Conservation (phyloP, 108 stramenopile genomes). For the Schizochytrium sp. region DNA sequence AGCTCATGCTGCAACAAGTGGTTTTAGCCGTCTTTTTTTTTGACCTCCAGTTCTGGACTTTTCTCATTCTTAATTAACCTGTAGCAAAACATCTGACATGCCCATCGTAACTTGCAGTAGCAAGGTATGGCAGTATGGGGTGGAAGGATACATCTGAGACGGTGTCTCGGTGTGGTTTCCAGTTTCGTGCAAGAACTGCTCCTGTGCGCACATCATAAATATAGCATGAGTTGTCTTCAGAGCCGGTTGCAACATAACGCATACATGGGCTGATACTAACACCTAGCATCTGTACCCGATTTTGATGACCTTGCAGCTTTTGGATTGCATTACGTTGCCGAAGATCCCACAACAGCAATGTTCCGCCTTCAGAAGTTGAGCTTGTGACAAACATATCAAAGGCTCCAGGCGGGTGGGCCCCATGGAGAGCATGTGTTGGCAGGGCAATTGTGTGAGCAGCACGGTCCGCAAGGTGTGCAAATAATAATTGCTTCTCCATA, state of each 20-base stretch:
- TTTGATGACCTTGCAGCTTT: slow-evolving; percentile 13
- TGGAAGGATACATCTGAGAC: slow-evolving; percentile 63
- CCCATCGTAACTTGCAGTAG: slow-evolving; percentile 66
- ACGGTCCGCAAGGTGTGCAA: neutral
- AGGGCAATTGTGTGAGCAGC: slow-evolving; percentile 49
- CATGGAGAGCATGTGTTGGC: slow-evolving; percentile 9
- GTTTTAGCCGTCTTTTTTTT: neutral
- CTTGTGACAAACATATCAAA: slow-evolving; percentile 58
- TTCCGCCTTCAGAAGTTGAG: slow-evolving; percentile 16
- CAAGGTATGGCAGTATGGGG: slow-evolving; percentile 64
- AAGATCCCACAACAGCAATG: slow-evolving; percentile 64
- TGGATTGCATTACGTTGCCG: neutral
- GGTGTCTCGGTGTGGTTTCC: slow-evolving; percentile 57
- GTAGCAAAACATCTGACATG: slow-evolving; percentile 18
- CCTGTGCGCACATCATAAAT: slow-evolving; percentile 57
- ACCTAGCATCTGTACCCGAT: slow-evolving; percentile 44
- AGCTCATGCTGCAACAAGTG: slow-evolving; percentile 9
- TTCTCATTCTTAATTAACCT: neutral
- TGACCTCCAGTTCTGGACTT: neutral
- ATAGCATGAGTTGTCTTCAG: slow-evolving; percentile 64
- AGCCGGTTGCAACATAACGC: slow-evolving; percentile 66
- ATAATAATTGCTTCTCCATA: neutral
- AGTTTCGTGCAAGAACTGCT: neutral
- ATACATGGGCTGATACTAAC: slow-evolving; percentile 59
- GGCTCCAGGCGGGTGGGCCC: slow-evolving; percentile 4